Evolutionary conservation across 495 filamentous ascomycete genomes (phyloP).

Genomic region (Penicillium coffeae): DNA sequence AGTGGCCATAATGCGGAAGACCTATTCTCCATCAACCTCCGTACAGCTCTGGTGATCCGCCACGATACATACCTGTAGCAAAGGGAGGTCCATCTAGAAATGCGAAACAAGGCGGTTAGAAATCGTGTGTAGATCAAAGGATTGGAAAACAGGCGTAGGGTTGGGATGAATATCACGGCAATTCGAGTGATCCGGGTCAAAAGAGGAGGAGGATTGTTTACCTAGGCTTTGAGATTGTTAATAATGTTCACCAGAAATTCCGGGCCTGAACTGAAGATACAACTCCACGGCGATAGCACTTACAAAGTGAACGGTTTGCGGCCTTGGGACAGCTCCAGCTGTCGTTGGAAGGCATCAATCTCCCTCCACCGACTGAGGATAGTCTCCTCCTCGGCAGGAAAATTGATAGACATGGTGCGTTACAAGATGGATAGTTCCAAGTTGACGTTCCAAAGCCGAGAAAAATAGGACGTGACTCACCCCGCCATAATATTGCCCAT

Average conservation of each 20-base stretch:
- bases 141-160: neutral
- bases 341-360: slow-evolving; percentile 80
- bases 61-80: slow-evolving; percentile 48
- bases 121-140: too few relatives aligned
- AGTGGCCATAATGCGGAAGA: slow-evolving; percentile 91
- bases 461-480: slow-evolving; percentile 35
- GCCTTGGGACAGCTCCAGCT: slow-evolving; percentile 69
- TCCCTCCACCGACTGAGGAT: slow-evolving; percentile 80
- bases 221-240: too few relatives aligned
- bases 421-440: slow-evolving; percentile 17
- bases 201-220: too few relatives aligned
- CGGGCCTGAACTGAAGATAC: too few relatives aligned
- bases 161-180: neutral
- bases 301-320: slow-evolving; percentile 67
- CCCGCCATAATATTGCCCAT: slow-evolving; percentile 18
- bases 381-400: slow-evolving; percentile 83
- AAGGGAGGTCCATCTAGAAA: slow-evolving; percentile 59
- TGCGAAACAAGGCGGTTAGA: too few relatives aligned
- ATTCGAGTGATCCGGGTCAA: too few relatives aligned
- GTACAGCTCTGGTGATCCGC: neutral
- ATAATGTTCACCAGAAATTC: too few relatives aligned
- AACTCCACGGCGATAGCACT: neutral
- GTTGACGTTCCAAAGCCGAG: slow-evolving; percentile 16
- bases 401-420: slow-evolving; percentile 76
- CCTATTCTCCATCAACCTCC: neutral